Conservation (phyloP, 2,329 filamentous ascomycete species). For the Paecilomyces sp. region DNA sequence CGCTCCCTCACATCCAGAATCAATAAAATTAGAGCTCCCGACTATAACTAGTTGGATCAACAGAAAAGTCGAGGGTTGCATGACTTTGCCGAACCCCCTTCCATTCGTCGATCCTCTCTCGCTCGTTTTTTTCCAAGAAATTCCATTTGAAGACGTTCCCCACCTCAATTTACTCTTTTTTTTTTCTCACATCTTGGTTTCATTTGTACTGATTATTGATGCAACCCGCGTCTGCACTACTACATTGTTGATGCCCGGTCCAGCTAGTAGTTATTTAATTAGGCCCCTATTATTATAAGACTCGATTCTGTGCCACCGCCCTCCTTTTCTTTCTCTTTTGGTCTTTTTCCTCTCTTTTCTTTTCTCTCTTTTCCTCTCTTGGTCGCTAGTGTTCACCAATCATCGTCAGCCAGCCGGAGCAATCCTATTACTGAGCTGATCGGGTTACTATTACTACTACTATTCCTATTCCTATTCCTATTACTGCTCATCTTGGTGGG, state of each 20-base stretch:
- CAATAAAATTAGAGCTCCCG: not conserved
- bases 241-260: slow-evolving; percentile 4
- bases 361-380: slow-evolving; percentile 1
- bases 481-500: not conserved
- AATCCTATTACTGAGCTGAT: not conserved
- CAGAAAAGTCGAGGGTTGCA: not conserved
- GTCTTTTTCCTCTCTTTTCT: slow-evolving; percentile 1
- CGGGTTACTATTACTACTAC: not conserved
- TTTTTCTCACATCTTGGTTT: not conserved
- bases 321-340: slow-evolving; percentile 6
- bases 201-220: slow-evolving; percentile 1
- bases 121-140: not conserved
- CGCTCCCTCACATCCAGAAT: not conserved
- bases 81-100: not conserved
- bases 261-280: not conserved
- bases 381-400: not conserved
- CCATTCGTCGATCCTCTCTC: not conserved
- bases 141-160: not conserved
- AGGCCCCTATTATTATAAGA: slow-evolving; percentile 10
- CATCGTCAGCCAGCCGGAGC: slow-evolving; percentile 5
- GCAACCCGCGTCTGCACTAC: slow-evolving; percentile 4
- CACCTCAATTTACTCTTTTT: not conserved
- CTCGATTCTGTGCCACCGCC: slow-evolving; percentile 13
- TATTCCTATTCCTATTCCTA: not conserved
- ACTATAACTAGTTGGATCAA: not conserved